phyloP scores from a whole-genome alignment of 768 basidiomycete species.

The Termitomyces sp. region DNA sequence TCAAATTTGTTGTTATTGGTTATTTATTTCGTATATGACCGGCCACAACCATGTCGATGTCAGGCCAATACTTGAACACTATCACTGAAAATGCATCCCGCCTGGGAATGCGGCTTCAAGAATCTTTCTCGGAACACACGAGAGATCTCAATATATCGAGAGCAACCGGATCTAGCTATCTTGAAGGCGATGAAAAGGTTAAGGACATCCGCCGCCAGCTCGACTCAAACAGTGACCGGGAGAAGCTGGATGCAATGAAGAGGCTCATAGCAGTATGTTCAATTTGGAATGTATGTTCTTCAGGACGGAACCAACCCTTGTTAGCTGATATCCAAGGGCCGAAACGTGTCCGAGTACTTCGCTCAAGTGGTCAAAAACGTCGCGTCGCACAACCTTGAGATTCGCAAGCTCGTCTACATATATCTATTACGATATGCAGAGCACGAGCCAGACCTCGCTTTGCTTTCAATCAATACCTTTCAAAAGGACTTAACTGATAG shows the following conservation, averaged over 20 bases:
- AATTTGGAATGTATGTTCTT: neutral
- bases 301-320: neutral
- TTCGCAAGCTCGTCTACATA: conserved; percentile 96
- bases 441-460: conserved; percentile 88
- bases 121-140: conserved; percentile 78
- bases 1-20: neutral
- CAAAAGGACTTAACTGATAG: conserved; percentile 93
- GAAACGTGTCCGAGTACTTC: conserved; percentile 91
- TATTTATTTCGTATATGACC: neutral
- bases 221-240: conserved; percentile 83
- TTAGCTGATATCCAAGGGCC: conserved; percentile 89
- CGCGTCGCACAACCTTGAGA: conserved; percentile 86
- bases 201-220: conserved; percentile 84
- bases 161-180: conserved; percentile 51
- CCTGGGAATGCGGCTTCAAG: conserved; percentile 78
- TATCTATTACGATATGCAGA: conserved; percentile 94
- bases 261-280: conserved; percentile 84
- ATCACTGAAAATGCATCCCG: conserved; percentile 83
- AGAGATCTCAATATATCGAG: conserved; percentile 64
- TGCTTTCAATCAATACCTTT: conserved; percentile 97
- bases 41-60: conserved; percentile 26
- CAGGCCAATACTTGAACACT: conserved; percentile 42
- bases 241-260: conserved; percentile 95
- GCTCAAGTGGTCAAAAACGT: conserved; percentile 98
- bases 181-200: conserved; percentile 79